Evolutionary conservation across 1,284 basidiomycete species (phyloP), one percentile per base, ranked within the genome.

Genomic region (Ustilago vetiveriae): DNA sequence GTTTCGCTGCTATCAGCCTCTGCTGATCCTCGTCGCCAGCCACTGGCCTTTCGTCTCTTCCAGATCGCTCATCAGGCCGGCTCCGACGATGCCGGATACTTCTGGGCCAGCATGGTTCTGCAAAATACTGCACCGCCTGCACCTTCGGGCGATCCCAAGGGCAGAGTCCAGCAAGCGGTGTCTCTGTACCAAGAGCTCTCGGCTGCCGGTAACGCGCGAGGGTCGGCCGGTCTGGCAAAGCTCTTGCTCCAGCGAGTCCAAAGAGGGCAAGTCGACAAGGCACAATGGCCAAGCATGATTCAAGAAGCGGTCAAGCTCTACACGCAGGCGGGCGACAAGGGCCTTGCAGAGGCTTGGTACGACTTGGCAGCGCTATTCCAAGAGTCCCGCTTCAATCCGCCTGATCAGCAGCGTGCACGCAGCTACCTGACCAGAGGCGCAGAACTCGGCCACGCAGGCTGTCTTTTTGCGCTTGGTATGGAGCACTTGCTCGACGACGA

Each of bases 331-430:
- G 75, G 74, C 5, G 56, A 69, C 17, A 58, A 49, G 32, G 76
- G 76, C 14, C 60, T 73, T 3, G 49, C 64, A n/a, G 76, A 78
- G 23, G 76, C 74, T 0, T 78, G 74, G 74, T 78, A 71, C 49
- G 76, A 78, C 38, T 60, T 78, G 0, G 74, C 70, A 10, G 30
- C 40, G 27, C 42, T 75, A 11, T 72, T 67, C 47, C 58, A 74
- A 21, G 52, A 46, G 24, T 69, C 56, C 3, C 47, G 53, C 39
- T 58, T 57, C 51, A 55, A 68, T 10, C 41, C 54, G 3, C 45
- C 56, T 10, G 73, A 78, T 38, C 53, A 57, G 40, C 35, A 51
- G 11, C 51, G 51, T 2, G 70, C 68, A 1, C 38, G 39, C 16
- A 24, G 19, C 1, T 72, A 60, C 29, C 64, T 78, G 9, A 39